Percentiles rank a stretch among this genome's conserved stretches.
Conservation (phyloP, 139 green algal species). For the Chlorella sorokiniana region DNA sequence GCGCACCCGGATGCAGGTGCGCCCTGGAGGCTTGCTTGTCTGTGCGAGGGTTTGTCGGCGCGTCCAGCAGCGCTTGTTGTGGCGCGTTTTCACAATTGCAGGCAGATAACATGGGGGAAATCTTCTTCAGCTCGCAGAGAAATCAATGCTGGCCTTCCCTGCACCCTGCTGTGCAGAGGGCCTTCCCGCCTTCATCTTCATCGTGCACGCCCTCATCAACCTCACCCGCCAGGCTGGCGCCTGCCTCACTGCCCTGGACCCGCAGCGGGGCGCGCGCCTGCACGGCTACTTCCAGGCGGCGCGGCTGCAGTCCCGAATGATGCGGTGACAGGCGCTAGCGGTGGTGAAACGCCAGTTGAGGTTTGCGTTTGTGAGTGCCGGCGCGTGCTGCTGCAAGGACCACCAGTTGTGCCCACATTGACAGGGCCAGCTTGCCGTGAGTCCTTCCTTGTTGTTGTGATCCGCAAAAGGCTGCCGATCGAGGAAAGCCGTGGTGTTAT, state of each 20-base stretch:
- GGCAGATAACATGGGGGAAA: no score
- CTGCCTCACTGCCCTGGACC: slow-evolving; percentile 13
- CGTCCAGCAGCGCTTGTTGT: neutral
- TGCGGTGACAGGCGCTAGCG: neutral
- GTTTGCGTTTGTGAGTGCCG: no score
- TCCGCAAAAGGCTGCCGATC: no score
- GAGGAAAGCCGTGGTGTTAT: no score
- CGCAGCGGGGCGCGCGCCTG: neutral
- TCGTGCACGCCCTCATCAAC: neutral
- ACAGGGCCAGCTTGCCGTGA: no score
- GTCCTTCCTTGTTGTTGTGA: no score
- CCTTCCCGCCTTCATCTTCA: slow-evolving; percentile 14
- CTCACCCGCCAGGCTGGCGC: slow-evolving; percentile 28
- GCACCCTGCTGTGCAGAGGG: neutral
- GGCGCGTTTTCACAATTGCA: neutral
- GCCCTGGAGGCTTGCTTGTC: neutral
- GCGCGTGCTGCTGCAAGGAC: no score
- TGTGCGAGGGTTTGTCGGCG: no score
- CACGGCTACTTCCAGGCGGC: slow-evolving; percentile 6
- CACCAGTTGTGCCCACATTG: no score
- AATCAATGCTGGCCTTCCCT: neutral
- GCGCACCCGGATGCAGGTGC: neutral
- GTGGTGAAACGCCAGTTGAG: neutral
- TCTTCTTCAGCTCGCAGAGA: no score
- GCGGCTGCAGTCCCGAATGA: neutral